These are phyloP conservation scores for Marsdenia floribunda DNA, from an alignment of 257 asterid species.

Conservation along the genomic window DNA sequence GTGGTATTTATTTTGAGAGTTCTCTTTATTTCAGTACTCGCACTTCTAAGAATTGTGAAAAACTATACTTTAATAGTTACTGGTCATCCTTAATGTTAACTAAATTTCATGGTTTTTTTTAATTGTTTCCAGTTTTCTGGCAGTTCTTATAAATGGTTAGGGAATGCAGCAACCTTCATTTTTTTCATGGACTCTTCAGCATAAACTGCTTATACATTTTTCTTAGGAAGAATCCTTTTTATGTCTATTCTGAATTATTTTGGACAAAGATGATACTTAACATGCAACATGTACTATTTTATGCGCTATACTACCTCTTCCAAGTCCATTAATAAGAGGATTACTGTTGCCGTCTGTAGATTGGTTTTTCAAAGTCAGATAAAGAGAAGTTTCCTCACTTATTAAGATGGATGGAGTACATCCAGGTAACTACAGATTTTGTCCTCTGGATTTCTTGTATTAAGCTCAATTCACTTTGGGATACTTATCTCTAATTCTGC, in stretches of 20 bases:
- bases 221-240: not conserved
- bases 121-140: not conserved
- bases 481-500: not conserved
- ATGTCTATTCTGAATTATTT: not conserved
- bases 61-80: not conserved
- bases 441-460: not conserved
- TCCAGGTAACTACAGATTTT: constrained; percentile 56
- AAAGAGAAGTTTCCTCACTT: constrained; percentile 62
- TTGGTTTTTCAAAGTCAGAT: constrained; percentile 51
- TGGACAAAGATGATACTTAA: not conserved
- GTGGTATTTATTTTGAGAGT: constrained; percentile 41
- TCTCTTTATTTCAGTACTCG: not conserved
- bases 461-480: not conserved
- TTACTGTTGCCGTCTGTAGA: constrained; percentile 30
- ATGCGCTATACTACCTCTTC: not conserved
- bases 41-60: not conserved
- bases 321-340: not conserved
- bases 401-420: constrained; percentile 78
- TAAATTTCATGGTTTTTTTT: too few relatives aligned
- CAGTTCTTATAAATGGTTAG: not conserved
- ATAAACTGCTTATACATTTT: not conserved
- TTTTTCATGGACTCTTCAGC: not conserved
- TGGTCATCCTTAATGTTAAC: too few relatives aligned
- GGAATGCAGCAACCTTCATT: not conserved
- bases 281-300: not conserved